These are phyloP conservation scores for Clavariopsis aquatica DNA, from an alignment of 495 filamentous ascomycete genomes.

Conservation along the genomic window DNA sequence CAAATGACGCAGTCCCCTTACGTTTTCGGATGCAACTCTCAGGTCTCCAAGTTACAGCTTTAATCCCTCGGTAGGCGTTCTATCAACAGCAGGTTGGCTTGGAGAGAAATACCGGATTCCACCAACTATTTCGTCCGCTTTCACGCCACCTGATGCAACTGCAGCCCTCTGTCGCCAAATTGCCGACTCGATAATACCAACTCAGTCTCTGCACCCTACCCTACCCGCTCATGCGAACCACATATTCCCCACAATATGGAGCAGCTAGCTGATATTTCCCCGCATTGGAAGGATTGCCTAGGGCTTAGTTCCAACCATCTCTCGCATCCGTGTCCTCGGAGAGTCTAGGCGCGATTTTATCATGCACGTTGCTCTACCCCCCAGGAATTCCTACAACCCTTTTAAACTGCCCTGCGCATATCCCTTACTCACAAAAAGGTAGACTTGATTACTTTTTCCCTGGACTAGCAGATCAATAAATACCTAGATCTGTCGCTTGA, in stretches of 20 bases:
- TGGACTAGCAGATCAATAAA: background rate
- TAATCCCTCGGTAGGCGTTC: background rate
- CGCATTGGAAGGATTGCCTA: background rate
- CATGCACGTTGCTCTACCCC: background rate
- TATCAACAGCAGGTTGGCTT: background rate
- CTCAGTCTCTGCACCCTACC: background rate
- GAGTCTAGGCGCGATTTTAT: background rate
- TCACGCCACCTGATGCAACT: background rate
- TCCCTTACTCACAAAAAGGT: background rate
- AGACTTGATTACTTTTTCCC: background rate
- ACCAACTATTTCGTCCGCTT: background rate
- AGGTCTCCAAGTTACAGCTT: background rate
- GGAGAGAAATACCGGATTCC: background rate
- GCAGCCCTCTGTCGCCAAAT: background rate
- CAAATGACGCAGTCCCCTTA: background rate
- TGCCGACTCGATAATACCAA: background rate
- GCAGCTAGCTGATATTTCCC: background rate
- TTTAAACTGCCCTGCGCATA: background rate
- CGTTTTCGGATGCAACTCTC: background rate
- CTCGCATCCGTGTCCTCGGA: background rate
- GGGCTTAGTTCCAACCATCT: background rate
- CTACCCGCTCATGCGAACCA: background rate
- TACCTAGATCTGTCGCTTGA: background rate
- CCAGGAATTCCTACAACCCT: background rate
- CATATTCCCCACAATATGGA: background rate